Evolutionary conservation across 345 rosid genomes (phyloP), one percentile per base, ranked within the genome.

Genomic region (Physaria fendleri): DNA sequence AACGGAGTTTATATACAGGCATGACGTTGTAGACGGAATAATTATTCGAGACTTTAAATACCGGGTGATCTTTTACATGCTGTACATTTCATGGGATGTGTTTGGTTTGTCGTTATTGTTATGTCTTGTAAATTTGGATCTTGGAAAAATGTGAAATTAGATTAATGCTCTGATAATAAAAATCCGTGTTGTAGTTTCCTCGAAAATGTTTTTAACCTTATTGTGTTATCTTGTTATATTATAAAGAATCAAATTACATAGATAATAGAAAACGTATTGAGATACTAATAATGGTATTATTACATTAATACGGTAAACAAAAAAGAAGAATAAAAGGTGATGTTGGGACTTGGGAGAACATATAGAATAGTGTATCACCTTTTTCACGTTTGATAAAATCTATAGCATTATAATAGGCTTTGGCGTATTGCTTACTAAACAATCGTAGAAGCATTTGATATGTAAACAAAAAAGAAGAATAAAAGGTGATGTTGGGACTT

Each of bases 121-220:
- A n/a, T n/a, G n/a, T n/a, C n/a, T n/a, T 75, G 79, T 75, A 75
- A 62, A 75, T 75, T 77, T 44, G n/a, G 46, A 0, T 35, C 49
- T 6, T 52, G 4, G 44, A 25, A 43, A 49, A 17, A 29, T 43
- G 62, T 60, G 66, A 68, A 46, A 10, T 17, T 37, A 13, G 17
- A 14, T n/a, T 40, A 57, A 49, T 48, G 28, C n/a, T n/a, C 20
- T 0, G 14, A 18, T 41, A 33, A 33, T 68, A 59, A 43, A 59
- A 13, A 51, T 12, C 28, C 54, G 40, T 37, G n/a, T 45, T 35
- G 43, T 23, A 39, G 41, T 28, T 44, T 40, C 49, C 20, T 14
- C 4, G 35, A 4, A 4, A 49, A 49, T 25, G n/a, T 7, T 12
- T 57, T 4, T 34, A 27, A 40, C 13, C 23, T 9, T 28, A n/a